A percentile compares a stretch with the other conserved stretches of the same genome.
These are phyloP conservation scores for Dactylis glomerata DNA, from an alignment of 176 grass and related monocot species.

Conservation along the genomic window DNA sequence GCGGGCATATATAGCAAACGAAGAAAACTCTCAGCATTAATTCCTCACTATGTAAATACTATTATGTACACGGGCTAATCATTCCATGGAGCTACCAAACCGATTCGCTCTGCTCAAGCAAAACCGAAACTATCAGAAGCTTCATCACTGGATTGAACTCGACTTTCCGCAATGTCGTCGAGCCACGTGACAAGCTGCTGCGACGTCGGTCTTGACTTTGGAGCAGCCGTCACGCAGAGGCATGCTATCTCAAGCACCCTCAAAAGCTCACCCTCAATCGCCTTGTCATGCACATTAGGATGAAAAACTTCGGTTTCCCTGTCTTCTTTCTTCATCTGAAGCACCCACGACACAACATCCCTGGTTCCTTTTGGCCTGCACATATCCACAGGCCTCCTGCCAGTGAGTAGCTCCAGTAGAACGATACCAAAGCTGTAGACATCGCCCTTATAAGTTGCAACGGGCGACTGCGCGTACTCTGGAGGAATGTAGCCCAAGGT, in stretches of 20 bases:
- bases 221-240: conserved; percentile 65
- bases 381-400: conserved; percentile 85
- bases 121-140: background rate
- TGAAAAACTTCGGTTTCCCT: conserved; percentile 76
- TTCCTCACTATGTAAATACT: conserved; percentile 38
- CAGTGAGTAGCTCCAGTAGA: conserved; percentile 74
- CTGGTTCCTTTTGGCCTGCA: conserved; percentile 82
- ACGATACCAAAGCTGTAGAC: conserved; percentile 92
- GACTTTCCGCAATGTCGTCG: conserved; percentile 44
- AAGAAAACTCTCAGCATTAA: conserved; percentile 11
- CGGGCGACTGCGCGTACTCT: conserved; percentile 71
- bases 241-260: conserved; percentile 83
- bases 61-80: conserved; percentile 59
- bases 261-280: conserved; percentile 34
- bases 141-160: background rate
- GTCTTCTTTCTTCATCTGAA: conserved; percentile 74
- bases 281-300: conserved; percentile 52
- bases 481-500: conserved; percentile 90
- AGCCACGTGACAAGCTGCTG: conserved; percentile 78
- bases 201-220: conserved; percentile 67
- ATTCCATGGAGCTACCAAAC: conserved; percentile 21
- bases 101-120: conserved; percentile 22
- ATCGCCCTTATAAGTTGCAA: conserved; percentile 87
- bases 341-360: conserved; percentile 89
- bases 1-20: background rate